A percentile compares a stretch with the other conserved stretches of the same genome.
Evolutionary conservation across 1,284 basidiomycete genomes (phyloP).

Genomic region (Ceratobasidium papillatum): DNA sequence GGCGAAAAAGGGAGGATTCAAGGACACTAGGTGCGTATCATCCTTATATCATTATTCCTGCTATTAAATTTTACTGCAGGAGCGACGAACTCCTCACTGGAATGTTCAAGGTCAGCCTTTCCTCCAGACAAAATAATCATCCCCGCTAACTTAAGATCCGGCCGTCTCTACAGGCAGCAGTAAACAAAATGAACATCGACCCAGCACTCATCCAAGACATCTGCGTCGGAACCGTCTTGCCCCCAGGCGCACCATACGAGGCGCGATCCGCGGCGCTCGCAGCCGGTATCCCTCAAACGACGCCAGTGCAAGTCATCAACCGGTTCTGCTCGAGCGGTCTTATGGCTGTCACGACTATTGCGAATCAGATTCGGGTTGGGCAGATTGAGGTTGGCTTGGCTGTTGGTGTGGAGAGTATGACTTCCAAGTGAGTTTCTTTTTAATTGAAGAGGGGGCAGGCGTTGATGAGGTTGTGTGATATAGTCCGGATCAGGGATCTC

Average conservation of each 20-base stretch:
- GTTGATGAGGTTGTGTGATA: neutral
- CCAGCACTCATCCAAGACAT: slow-evolving; percentile 79
- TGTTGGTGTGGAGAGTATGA: slow-evolving; percentile 86
- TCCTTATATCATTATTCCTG: neutral
- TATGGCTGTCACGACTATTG: slow-evolving; percentile 83
- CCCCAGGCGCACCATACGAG: slow-evolving; percentile 69
- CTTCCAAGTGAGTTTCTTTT: slow-evolving; percentile 65
- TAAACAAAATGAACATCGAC: slow-evolving; percentile 69
- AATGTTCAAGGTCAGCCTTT: slow-evolving; percentile 69
- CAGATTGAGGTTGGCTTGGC: slow-evolving; percentile 77
- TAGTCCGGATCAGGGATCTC: slow-evolving; percentile 67
- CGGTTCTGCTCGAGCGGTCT: slow-evolving; percentile 85
- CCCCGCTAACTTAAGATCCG: neutral
- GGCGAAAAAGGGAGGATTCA: slow-evolving; percentile 81
- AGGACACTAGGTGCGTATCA: slow-evolving; percentile 59
- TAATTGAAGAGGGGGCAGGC: neutral
- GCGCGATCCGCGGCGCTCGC: slow-evolving; percentile 81
- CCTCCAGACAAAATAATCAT: neutral
- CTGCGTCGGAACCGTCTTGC: slow-evolving; percentile 73
- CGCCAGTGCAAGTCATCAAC: slow-evolving; percentile 82
- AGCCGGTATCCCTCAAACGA: slow-evolving; percentile 79
- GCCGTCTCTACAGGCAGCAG: slow-evolving; percentile 62
- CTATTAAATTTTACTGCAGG: slow-evolving; percentile 52
- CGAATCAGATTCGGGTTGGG: slow-evolving; percentile 77
- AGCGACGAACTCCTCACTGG: slow-evolving; percentile 79